Base-by-base conservation (phyloP, 2,329 filamentous ascomycete genomes). In the Phialemoniopsis sp. region DNA sequence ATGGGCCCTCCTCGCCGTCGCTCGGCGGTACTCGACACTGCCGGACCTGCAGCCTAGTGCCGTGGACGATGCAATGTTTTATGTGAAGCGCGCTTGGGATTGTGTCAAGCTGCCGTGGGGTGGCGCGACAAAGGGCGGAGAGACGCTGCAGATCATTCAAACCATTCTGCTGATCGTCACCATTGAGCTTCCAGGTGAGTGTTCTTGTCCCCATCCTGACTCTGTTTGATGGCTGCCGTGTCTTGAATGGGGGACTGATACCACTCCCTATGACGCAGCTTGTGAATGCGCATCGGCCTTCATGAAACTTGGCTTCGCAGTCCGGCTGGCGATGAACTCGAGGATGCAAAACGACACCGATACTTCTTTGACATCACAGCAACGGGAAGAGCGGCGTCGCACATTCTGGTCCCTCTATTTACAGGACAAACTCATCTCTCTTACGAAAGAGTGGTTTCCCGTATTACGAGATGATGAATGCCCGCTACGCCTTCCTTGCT, bases 391-490 rank as follows among this genome's bases (percentile, higher is more conserved):
- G 28, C 35, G 35, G 6, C 35, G 35, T 8, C 35, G 35, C 26
- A 37, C 35, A 16, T 37, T 37, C 14, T 37, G 35, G 35, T 37
- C 35, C 10, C 28, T 37, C 6, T 37, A 37, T 17, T 8, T 37
- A 16, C 35, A 30, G 10, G 35, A 37, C 15, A 37, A 37, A 15
- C 35, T 37, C 13, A 30, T 29, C 28, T 17, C 28, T 4, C 26
- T 37, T 8, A 18, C 35, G 6, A 16, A 18, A 10, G 35, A 37
- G 15, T 16, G 35, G 8, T 37, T 37, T 31, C 35, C 35, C 6
- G 18, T 13, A 5, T 16, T 37, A 13, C 35, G 14, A 12, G 17
- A 37, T 18, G 28, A 30, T n/a, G 21, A 37, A 15, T 37, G 35
- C 15, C 12, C 14, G 15, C 9, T 37, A 3, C 14, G 15, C 9